Percentiles rank a stretch among this genome's conserved stretches.
phyloP scores from a whole-genome alignment of 2,329 filamentous ascomycete species.

The Raffaelea arxii region DNA sequence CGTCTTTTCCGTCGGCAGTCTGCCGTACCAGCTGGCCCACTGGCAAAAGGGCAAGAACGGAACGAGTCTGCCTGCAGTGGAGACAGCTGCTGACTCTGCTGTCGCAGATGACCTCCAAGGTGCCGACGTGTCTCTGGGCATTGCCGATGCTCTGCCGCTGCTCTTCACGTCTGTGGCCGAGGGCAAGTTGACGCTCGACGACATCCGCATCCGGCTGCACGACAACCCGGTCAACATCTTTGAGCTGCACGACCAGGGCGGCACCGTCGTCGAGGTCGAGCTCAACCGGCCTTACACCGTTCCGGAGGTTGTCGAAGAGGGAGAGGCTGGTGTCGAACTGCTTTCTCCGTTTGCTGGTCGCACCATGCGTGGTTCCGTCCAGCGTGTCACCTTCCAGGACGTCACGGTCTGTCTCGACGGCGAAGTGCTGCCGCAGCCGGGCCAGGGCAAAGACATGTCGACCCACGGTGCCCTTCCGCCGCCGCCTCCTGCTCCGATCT shows the following conservation, averaged over 20 bases:
- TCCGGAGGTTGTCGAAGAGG: slow-evolving; percentile 31
- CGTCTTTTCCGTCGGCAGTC: slow-evolving; percentile 68
- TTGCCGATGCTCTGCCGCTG: slow-evolving; percentile 63
- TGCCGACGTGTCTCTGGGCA: slow-evolving; percentile 50
- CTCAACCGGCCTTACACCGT: slow-evolving; percentile 61
- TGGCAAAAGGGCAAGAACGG: slow-evolving; percentile 28
- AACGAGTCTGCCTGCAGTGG: too few relatives aligned
- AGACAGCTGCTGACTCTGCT: too few relatives aligned
- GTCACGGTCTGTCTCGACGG: slow-evolving; percentile 69
- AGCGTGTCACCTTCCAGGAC: slow-evolving; percentile 66
- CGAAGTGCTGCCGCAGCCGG: slow-evolving; percentile 43
- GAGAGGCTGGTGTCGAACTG: slow-evolving; percentile 37
- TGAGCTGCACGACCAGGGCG: slow-evolving; percentile 70
- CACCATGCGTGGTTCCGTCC: slow-evolving; percentile 58
- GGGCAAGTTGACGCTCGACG: slow-evolving; percentile 62
- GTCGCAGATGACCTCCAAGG: slow-evolving; percentile 25
- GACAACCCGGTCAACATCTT: slow-evolving; percentile 75
- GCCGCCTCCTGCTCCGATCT: slow-evolving; percentile 33
- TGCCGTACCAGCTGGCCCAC: slow-evolving; percentile 65
- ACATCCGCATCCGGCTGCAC: slow-evolving; percentile 61
- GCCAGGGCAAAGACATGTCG: slow-evolving; percentile 67
- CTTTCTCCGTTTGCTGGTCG: slow-evolving; percentile 66
- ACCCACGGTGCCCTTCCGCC: slow-evolving; percentile 45
- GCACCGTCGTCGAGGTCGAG: slow-evolving; percentile 64
- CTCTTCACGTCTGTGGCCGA: slow-evolving; percentile 68